Percentiles rank a stretch among this genome's conserved stretches.
These are phyloP conservation scores for Cryptococcus floricola DNA, from an alignment of 1,284 basidiomycete species.

Conservation along the genomic window DNA sequence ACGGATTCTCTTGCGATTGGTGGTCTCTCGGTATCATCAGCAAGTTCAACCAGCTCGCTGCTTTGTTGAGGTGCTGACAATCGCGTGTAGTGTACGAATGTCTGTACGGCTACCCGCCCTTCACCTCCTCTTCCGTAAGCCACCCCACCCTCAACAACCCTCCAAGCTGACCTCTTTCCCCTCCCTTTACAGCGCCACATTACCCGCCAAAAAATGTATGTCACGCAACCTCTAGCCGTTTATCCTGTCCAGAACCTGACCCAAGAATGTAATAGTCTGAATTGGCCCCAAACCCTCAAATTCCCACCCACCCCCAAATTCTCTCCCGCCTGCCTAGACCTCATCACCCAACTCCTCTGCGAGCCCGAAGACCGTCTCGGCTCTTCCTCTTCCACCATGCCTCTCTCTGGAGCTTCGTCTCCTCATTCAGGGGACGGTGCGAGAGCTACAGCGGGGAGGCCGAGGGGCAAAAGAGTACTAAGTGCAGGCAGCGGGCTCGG, in stretches of 20 bases:
- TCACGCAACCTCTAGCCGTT: neutral
- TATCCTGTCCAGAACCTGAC: neutral
- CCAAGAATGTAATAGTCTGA: conserved; percentile 53
- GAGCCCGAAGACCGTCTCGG: conserved; percentile 92
- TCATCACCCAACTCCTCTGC: conserved; percentile 84
- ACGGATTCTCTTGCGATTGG: conserved; percentile 94
- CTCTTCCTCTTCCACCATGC: conserved; percentile 53
- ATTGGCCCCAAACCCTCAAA: conserved; percentile 81
- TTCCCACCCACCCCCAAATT: conserved; percentile 81
- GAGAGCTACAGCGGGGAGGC: no score
- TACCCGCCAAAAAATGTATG: conserved; percentile 76
- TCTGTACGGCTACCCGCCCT: conserved; percentile 86
- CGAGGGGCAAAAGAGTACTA: neutral
- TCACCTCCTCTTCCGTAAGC: conserved; percentile 81
- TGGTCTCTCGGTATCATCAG: conserved; percentile 90
- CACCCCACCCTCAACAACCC: neutral
- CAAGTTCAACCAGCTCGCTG: conserved; percentile 47
- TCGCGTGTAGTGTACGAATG: conserved; percentile 57
- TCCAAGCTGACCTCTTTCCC: conserved; percentile 4
- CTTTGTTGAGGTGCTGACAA: neutral
- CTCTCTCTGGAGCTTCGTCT: no score
- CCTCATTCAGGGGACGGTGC: no score
- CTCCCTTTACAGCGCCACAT: conserved; percentile 63
- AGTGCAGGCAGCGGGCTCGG: conserved; percentile 13
- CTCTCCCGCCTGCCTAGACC: conserved; percentile 76